These are phyloP conservation scores for Auricularia sp. DNA, from an alignment of 768 basidiomycete species.

Conservation along the genomic window DNA sequence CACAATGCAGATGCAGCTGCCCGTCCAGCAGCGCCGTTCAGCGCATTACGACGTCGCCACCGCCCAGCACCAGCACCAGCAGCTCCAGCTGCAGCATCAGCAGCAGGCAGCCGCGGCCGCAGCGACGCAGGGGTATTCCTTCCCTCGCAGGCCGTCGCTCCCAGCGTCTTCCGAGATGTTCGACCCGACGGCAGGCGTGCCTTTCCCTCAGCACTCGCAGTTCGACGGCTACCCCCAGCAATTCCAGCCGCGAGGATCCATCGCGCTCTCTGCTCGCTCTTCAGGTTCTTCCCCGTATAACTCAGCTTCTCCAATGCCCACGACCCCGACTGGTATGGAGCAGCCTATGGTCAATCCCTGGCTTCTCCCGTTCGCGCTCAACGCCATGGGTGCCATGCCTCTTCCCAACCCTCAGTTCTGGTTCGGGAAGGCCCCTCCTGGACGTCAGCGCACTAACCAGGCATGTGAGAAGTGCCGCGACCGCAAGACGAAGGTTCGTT, in stretches of 20 bases:
- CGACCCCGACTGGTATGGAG: neutral
- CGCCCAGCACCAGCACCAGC: neutral
- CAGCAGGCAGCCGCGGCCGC: neutral
- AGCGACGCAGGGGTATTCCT: neutral
- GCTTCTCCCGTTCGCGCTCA: neutral
- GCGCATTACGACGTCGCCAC: neutral
- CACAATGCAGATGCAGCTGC: neutral
- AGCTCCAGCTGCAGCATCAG: neutral
- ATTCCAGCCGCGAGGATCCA: neutral
- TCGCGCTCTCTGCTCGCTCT: neutral
- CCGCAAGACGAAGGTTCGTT: slow-evolving; percentile 60
- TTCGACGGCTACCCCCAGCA: neutral
- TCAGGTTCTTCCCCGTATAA: neutral
- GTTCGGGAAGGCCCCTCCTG: neutral
- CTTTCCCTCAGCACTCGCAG: neutral
- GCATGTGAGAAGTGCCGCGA: slow-evolving; percentile 68
- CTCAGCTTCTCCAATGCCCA: neutral
- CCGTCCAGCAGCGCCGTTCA: neutral
- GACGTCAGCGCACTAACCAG: slow-evolving; percentile 47
- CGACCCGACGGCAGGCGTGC: neutral
- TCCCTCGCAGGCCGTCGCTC: neutral
- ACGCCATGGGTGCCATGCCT: neutral
- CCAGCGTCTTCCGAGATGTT: neutral
- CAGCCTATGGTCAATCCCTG: neutral
- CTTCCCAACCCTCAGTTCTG: neutral